These are phyloP conservation scores for Noccaea bulbosa DNA, from an alignment of 345 rosid genomes.

Conservation along the genomic window DNA sequence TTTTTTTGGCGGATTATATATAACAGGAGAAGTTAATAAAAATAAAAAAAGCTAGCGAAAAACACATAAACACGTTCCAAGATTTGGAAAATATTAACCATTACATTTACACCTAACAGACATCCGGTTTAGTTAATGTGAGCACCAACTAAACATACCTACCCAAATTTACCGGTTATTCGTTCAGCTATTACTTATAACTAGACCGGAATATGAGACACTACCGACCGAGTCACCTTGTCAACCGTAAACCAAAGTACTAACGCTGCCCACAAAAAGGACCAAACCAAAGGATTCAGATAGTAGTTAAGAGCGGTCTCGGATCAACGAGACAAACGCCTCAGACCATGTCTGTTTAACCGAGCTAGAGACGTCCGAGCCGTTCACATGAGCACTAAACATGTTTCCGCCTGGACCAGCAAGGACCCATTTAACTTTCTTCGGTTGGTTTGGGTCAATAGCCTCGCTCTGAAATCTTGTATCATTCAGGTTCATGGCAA, in stretches of 20 bases:
- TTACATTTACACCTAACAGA: slow-evolving; percentile 1
- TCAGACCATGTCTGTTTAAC: slow-evolving; percentile 57
- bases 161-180: slow-evolving; percentile 1
- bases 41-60: not conserved
- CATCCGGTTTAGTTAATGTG: not conserved
- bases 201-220: slow-evolving; percentile 16
- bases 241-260: slow-evolving; percentile 8
- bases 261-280: not conserved
- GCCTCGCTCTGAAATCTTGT: slow-evolving; percentile 15
- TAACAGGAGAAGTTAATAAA: not conserved
- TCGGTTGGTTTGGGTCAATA: slow-evolving; percentile 45
- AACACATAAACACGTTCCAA: not conserved
- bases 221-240: slow-evolving; percentile 22
- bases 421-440: slow-evolving; percentile 65
- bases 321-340: slow-evolving; percentile 45
- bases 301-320: slow-evolving; percentile 32
- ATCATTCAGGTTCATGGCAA: not conserved
- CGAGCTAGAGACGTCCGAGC: slow-evolving; percentile 49
- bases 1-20: not conserved
- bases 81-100: not conserved
- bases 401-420: slow-evolving; percentile 47
- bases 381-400: slow-evolving; percentile 51
- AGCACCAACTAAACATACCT: not conserved
- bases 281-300: slow-evolving; percentile 15
- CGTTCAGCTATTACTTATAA: not conserved